phyloP scores from a whole-genome alignment of 2,329 filamentous ascomycete genomes.

The Ampelomyces quisqualis region DNA sequence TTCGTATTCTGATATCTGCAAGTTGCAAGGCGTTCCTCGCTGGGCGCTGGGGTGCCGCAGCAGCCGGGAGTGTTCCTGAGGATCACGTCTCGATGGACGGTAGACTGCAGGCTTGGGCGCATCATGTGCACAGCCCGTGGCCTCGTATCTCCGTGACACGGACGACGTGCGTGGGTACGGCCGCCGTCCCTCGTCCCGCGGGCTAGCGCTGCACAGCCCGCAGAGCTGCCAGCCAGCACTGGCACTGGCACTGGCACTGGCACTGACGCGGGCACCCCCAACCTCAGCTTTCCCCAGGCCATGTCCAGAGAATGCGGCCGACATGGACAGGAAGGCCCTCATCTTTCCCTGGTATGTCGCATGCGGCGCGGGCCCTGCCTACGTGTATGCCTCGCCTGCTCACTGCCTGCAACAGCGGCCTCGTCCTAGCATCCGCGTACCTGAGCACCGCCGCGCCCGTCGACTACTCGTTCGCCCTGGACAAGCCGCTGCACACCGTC shows the following conservation, averaged over 20 bases:
- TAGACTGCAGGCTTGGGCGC: no score
- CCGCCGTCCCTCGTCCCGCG: not conserved
- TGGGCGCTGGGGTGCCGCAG: not conserved
- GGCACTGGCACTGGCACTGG: no score
- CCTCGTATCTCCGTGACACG: no score
- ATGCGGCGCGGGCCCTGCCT: no score
- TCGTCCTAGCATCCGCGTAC: constrained; percentile 38
- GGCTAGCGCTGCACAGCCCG: not conserved
- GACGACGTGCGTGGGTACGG: no score
- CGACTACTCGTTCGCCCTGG: constrained; percentile 39
- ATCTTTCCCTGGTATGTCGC: constrained; percentile 37
- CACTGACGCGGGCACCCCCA: not conserved
- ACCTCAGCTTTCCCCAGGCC: not conserved
- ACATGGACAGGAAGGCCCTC: constrained; percentile 41
- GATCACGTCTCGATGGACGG: not conserved
- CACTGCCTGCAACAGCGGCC: constrained; percentile 32
- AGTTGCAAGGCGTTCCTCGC: no score
- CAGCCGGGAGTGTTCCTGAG: not conserved
- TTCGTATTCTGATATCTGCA: no score
- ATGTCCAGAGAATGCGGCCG: constrained; percentile 30
- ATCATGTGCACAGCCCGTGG: not conserved
- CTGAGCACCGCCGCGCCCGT: constrained; percentile 32
- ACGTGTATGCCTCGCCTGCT: constrained; percentile 11
- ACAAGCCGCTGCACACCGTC: constrained; percentile 40
- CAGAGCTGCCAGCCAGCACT: no score